phyloP scores from a whole-genome alignment of 2,329 filamentous ascomycete genomes.

The Ophiostoma ulmi region DNA sequence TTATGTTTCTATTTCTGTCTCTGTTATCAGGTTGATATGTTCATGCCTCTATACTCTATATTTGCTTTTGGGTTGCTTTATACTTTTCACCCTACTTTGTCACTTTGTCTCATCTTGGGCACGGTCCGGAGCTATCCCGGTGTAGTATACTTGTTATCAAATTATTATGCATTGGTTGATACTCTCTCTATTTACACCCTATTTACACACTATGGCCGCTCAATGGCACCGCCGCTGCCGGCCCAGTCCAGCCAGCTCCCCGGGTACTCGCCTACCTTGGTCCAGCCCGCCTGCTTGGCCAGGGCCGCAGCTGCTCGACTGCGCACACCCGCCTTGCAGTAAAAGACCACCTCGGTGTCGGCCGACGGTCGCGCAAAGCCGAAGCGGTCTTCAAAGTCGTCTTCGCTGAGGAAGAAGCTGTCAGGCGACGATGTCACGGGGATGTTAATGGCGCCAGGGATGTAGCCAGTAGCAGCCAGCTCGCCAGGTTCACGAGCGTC shows the following conservation, averaged over 20 bases:
- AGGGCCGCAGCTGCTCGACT: conserved; percentile 70
- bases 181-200: not conserved
- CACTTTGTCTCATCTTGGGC: not conserved
- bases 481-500: conserved; percentile 72
- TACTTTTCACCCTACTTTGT: not conserved
- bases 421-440: conserved; percentile 74
- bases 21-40: not conserved
- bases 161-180: not conserved
- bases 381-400: conserved; percentile 79
- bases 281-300: conserved; percentile 72
- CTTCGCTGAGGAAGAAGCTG: conserved; percentile 66
- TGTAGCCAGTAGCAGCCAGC: conserved; percentile 58
- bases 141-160: conserved; percentile 1
- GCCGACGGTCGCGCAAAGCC: conserved; percentile 64
- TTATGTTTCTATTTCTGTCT: not conserved
- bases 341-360: conserved; percentile 67
- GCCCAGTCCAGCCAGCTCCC: conserved; percentile 83
- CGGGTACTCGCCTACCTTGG: conserved; percentile 63
- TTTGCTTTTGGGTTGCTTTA: not conserved
- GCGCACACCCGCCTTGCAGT: conserved; percentile 87
- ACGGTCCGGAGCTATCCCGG: not conserved
- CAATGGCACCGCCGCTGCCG: conserved; percentile 60
- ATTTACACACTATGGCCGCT: conserved; percentile 31
- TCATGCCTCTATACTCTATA: not conserved
- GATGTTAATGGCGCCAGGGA: conserved; percentile 78